Percentiles rank a stretch among this genome's conserved stretches.
phyloP scores from a whole-genome alignment of 2,329 filamentous ascomycete species.

The Beauveria asiatica region DNA sequence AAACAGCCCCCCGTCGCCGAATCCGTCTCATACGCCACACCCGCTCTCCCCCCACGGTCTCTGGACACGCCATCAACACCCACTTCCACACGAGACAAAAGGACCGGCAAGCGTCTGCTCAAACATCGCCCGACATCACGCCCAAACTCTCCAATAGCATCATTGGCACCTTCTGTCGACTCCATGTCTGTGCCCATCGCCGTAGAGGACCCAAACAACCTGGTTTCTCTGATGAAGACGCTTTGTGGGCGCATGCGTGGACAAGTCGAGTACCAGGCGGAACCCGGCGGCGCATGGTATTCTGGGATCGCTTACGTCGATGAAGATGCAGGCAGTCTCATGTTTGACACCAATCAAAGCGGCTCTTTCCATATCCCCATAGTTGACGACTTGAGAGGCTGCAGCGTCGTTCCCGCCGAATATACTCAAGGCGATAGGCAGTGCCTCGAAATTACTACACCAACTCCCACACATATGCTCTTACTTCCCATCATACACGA shows the following conservation, averaged over 20 bases:
- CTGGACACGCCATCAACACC: slow-evolving; percentile 25
- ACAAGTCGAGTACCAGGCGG: slow-evolving; percentile 62
- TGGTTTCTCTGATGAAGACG: slow-evolving; percentile 68
- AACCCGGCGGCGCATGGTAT: slow-evolving; percentile 55
- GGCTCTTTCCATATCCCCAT: slow-evolving; percentile 57
- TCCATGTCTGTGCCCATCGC: slow-evolving; percentile 51
- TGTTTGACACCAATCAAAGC: slow-evolving; percentile 64
- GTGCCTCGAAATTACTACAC: slow-evolving; percentile 46
- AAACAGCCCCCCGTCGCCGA: slow-evolving; percentile 26
- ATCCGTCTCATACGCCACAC: slow-evolving; percentile 37
- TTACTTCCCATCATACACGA: slow-evolving; percentile 55
- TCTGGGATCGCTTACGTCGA: slow-evolving; percentile 70
- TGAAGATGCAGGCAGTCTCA: slow-evolving; percentile 63
- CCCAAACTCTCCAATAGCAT: slow-evolving; percentile 49
- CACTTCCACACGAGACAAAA: slow-evolving; percentile 29
- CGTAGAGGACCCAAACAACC: slow-evolving; percentile 60
- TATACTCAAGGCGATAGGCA: slow-evolving; percentile 33
- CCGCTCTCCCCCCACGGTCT: slow-evolving; percentile 20
- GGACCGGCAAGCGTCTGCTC: slow-evolving; percentile 43
- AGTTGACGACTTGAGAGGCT: slow-evolving; percentile 67
- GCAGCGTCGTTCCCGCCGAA: slow-evolving; percentile 54
- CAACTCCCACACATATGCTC: slow-evolving; percentile 51
- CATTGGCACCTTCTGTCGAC: slow-evolving; percentile 49
- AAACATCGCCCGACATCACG: slow-evolving; percentile 44
- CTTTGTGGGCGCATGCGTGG: slow-evolving; percentile 74